These are phyloP conservation scores for Dichotomopilus funicola DNA, from an alignment of 2,329 filamentous ascomycete genomes.

Conservation along the genomic window DNA sequence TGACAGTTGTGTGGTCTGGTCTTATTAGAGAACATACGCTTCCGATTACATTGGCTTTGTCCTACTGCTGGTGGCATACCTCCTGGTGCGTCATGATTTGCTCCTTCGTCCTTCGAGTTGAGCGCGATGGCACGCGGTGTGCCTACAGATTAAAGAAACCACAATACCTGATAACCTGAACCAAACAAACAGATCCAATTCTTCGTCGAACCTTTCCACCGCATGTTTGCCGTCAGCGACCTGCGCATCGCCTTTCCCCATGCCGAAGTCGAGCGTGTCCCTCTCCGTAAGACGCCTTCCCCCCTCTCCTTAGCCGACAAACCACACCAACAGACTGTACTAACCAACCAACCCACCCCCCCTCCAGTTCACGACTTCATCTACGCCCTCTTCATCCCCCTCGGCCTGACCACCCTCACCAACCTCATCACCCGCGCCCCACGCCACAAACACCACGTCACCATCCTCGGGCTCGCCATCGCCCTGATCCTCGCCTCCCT, in stretches of 20 bases:
- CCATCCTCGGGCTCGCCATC: slow-evolving; percentile 73
- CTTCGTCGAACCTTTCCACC: slow-evolving; percentile 79
- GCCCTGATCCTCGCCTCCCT: slow-evolving; percentile 70
- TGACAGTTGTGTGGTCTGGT: too few relatives aligned
- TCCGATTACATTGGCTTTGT: slow-evolving; percentile 79
- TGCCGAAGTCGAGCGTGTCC: slow-evolving; percentile 74
- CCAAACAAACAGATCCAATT: slow-evolving; percentile 49
- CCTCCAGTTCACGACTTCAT: slow-evolving; percentile 62
- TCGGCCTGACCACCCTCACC: slow-evolving; percentile 60
- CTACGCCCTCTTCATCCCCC: slow-evolving; percentile 68
- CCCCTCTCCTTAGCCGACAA: not conserved
- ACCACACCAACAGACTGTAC: not conserved
- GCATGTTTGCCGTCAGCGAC: slow-evolving; percentile 87
- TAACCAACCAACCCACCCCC: not conserved
- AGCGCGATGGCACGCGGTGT: not conserved
- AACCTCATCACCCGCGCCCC: slow-evolving; percentile 56
- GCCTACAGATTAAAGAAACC: too few relatives aligned
- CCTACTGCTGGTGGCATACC: slow-evolving; percentile 61
- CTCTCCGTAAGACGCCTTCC: slow-evolving; percentile 54
- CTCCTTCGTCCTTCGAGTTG: not conserved
- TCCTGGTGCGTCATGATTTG: slow-evolving; percentile 41
- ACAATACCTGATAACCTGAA: not conserved
- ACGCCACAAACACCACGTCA: slow-evolving; percentile 76
- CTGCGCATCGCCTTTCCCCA: slow-evolving; percentile 79
- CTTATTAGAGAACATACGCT: slow-evolving; percentile 66